Evolutionary conservation across 176 grass and related monocot genomes (phyloP), one percentile per base, ranked within the genome.

Genomic region (Lolium rigidum): DNA sequence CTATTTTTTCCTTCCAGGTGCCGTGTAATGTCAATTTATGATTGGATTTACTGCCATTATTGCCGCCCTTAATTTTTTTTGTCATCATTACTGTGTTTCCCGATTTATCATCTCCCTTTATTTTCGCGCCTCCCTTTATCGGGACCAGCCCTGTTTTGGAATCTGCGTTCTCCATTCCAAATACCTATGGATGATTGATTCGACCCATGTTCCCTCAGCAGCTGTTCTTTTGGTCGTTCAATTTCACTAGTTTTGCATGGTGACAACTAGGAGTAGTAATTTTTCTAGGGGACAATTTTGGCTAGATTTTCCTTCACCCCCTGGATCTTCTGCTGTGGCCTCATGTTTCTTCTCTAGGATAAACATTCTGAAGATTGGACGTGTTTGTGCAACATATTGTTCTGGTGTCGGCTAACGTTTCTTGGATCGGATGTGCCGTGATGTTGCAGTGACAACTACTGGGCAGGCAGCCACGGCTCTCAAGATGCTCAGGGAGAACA

Each of bases 401-500:
- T 84, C 51, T 25, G 47, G 51, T 3, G 46, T 69, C 20, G 47
- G 41, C 31, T 80, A 81, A 65, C 25, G n/a, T 80, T 31, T 60
- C 6, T 43, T 7, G 41, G 60, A 67, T 87, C 79, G 35, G 77
- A 76, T 80, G 17, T 75, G 48, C 18, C 64, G 47, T 58, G 77
- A 81, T 81, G 50, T 85, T 79, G 82, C 94, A 98, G 96, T 98
- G 74, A 89, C 92, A 78, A 88, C 93, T 63, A 90, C 91, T 22
- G 78, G 83, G 49, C 86, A 92, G 73, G 91, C 93, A 20, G 89
- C 80, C 64, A 89, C 79, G 0, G 96, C 93, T 59, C 72, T 98
- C 62, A 90, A 87, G 56, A 26, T 95, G 81, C 74, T 98, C 75
- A 92, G 94, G 83, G 89, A 95, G 90, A 95, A 94, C 18, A 98